Conservation (phyloP, 1,284 basidiomycete genomes). For the Rhodotorula sp. region DNA sequence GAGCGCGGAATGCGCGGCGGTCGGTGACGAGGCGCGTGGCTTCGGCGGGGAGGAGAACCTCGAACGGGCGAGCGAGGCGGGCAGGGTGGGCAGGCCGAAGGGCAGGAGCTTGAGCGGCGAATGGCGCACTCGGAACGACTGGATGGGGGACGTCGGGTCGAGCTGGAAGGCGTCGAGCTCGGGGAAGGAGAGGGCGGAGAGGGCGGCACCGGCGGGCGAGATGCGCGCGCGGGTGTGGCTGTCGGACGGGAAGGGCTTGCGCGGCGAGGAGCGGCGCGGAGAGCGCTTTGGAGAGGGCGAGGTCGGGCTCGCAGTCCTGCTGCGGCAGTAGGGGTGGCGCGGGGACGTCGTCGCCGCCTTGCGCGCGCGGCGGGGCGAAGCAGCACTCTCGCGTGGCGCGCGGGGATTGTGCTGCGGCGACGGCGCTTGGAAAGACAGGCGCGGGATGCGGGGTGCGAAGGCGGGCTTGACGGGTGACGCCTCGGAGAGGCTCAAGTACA, state of each 20-base stretch:
- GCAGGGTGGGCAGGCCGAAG: background rate
- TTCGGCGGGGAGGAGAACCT: no score
- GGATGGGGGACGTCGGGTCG: constrained; percentile 1
- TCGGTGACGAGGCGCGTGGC: no score
- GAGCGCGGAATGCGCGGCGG: no score
- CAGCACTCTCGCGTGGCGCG: background rate
- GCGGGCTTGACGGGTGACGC: background rate
- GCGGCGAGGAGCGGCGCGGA: background rate
- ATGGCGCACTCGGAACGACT: background rate
- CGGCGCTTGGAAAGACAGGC: background rate
- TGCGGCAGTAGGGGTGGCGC: background rate
- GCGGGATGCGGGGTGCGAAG: background rate
- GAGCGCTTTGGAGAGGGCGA: background rate
- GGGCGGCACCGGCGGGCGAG: background rate
- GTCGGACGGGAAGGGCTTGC: background rate
- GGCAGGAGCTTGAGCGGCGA: background rate
- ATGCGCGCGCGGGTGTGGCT: background rate
- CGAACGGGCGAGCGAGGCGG: background rate
- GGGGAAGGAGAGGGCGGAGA: background rate
- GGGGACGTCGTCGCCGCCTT: background rate
- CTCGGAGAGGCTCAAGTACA: constrained; percentile 7
- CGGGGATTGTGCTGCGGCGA: background rate
- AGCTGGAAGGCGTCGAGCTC: background rate
- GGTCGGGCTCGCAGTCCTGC: no score
- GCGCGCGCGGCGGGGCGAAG: background rate